Base-by-base conservation (phyloP, 306 rosid genomes). In the Trifolium subterraneum region DNA sequence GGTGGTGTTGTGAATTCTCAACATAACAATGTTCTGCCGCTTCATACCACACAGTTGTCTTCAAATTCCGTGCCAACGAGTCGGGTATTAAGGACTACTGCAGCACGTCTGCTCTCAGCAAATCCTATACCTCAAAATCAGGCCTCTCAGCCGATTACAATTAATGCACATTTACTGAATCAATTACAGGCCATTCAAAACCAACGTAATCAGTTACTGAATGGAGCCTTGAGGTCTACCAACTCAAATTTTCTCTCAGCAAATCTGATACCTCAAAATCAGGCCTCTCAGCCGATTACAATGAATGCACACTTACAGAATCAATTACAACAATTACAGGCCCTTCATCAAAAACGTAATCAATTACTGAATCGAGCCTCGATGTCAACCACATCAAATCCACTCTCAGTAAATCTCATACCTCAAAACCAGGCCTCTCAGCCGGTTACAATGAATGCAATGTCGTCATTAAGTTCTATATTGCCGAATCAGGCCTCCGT, bases 391-490 rank as follows among this genome's bases (percentile, higher is more conserved):
- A 7, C 65, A 7, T 19, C 42, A 23, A 82, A 33, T 59, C 10
- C 86, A 15, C 20, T 60, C 70, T 51, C 84, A 7, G 71, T 11
- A 18, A 72, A 61, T 52, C 58, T 72, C 18, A 29, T 48, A 27
- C 65, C 77, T 8, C 83, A 74, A 54, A 74, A 62, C 38, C 85
- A 79, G 35, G 73, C 74, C 4, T 68, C 81, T 19, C 23, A 59
- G 68, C 55, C 79, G 39, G 23, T 61, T 38, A 3, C 60, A n/a
- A 58, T 64, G 66, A 84, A 7, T 42, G 8, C 35, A 23, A 22
- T 36, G 74, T 23, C 79, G 15, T 27, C 81, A n/a, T 73, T 76
- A 15, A 42, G 3, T 25, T 59, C 38, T 59, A 6, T 8, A 15
- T n/a, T 61, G 33, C 67, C 8, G 20, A 79, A 64, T 60, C 90